Percentiles rank a stretch among this genome's conserved stretches.
Conservation (phyloP, 495 filamentous ascomycete genomes). For the Tirmania nivea region DNA sequence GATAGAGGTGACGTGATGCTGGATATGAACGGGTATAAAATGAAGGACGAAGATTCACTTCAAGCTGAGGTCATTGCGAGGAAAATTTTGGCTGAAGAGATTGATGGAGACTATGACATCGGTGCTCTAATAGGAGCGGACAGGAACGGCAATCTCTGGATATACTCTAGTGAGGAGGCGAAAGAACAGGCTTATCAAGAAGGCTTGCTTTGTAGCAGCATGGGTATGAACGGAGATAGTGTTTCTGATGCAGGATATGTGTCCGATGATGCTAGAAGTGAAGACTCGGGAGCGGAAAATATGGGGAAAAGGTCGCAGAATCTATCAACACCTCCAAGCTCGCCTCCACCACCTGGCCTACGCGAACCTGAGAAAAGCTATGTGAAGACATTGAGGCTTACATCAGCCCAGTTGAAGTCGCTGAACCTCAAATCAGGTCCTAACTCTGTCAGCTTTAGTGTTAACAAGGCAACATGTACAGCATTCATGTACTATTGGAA, state of each 20-base stretch:
- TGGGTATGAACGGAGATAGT: background rate
- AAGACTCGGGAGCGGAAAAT: background rate
- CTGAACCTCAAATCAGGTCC: conserved; percentile 60
- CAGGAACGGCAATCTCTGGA: conserved; percentile 91
- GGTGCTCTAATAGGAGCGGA: conserved; percentile 87
- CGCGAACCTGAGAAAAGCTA: conserved; percentile 26
- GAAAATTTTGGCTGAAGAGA: conserved; percentile 85
- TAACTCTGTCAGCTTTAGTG: conserved; percentile 87
- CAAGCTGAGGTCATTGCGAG: conserved; percentile 80
- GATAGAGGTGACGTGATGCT: conserved; percentile 93
- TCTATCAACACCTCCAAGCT: background rate
- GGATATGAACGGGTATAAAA: conserved; percentile 94
- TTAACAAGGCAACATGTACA: conserved; percentile 77
- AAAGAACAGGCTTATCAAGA: conserved; percentile 44
- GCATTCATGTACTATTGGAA: conserved; percentile 88
- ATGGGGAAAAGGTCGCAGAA: background rate
- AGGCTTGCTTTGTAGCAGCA: background rate
- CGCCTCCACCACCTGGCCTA: background rate
- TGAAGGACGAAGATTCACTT: conserved; percentile 72
- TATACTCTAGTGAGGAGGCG: conserved; percentile 91
- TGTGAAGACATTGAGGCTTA: conserved; percentile 90
- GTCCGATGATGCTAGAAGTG: conserved; percentile 40
- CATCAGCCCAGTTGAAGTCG: conserved; percentile 82
- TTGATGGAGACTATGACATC: conserved; percentile 90
- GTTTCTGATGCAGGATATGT: conserved; percentile 87